A percentile compares a stretch with the other conserved stretches of the same genome.
These are phyloP conservation scores for Truncatella angustata DNA, from an alignment of 2,329 filamentous ascomycete genomes.

Conservation along the genomic window DNA sequence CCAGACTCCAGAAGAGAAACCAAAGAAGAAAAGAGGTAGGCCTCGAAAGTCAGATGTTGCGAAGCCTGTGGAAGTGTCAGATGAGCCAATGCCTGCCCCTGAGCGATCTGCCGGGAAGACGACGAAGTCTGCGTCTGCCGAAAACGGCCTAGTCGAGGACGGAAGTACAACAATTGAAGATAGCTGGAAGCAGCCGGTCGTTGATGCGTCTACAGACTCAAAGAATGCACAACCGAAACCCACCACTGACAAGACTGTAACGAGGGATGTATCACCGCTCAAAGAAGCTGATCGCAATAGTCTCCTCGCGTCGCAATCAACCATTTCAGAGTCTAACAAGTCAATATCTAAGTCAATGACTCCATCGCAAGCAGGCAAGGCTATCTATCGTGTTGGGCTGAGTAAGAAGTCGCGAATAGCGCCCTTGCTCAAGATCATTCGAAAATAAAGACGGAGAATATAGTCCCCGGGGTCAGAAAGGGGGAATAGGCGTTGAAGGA, in stretches of 20 bases:
- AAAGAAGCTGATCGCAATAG: conserved; percentile 4
- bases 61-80: conserved; percentile 14
- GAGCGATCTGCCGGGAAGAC: not conserved
- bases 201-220: not conserved
- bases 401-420: conserved; percentile 46
- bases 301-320: conserved; percentile 2
- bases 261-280: not conserved
- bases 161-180: not conserved
- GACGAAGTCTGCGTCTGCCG: not conserved
- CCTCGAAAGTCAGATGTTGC: conserved; percentile 25
- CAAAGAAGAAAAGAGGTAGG: conserved; percentile 29
- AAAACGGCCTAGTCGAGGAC: not conserved
- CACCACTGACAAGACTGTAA: not conserved
- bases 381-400: conserved; percentile 44
- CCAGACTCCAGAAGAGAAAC: conserved; percentile 17
- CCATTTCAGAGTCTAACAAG: conserved; percentile 12
- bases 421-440: conserved; percentile 43
- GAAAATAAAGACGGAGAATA: conserved; percentile 33
- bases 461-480: not conserved
- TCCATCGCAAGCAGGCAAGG: conserved; percentile 30
- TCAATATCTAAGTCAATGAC: conserved; percentile 13
- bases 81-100: not conserved
- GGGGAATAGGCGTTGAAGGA: not conserved
- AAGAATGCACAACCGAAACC: not conserved
- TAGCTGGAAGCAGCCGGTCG: not conserved